Evolutionary conservation across 2,329 filamentous ascomycete genomes (phyloP), one percentile per base, ranked within the genome.

Genomic region (Monosporascus cannonballus): DNA sequence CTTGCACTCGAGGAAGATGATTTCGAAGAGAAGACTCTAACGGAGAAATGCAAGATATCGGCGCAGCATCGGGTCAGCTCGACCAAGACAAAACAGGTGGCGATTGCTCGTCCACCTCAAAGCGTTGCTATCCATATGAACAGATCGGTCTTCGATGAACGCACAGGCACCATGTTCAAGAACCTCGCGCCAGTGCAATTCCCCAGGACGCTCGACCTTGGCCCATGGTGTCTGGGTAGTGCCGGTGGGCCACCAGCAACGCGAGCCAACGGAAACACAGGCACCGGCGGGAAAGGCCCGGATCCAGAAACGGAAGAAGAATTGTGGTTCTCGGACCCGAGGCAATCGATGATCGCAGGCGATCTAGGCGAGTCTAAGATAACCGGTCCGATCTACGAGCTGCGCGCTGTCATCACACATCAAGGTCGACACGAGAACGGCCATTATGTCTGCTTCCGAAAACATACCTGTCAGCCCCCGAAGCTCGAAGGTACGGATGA

Each of bases 361-460:
- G 75, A 76, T 46, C 61, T 69, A 39, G 64, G 65, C 3, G 71
- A 73, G 8, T 84, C 81, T 2, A 77, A 73, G 55, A 71, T 82
- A 8, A 73, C 72, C 0, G 82, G 83, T 3, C 77, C 76, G 27
- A 74, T 86, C 1, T 97, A 96, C 67, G 83, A 89, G 64, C 75
- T 97, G 17, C 83, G 87, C 50, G 90, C 92, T 30, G 88, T 93
- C 0, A 82, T 97, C 9, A 94, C 90, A 1, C 94, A 97, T 66
- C 89, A 88, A 56, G 94, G 94, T 4, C 80, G 88, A 34, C 94
- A 97, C 67, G 91, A 96, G 56, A 96, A 96, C 62, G 94, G 94
- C 0, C 94, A 99, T 71, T 97, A 99, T 62, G 85, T 96, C 39
- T 96, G 90, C 67, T 96, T 94, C 69, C 81, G 90, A 49, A 89